Evolutionary conservation across 441 rosid genomes (phyloP).

Genomic region (Pelargonium cotyledonis): DNA sequence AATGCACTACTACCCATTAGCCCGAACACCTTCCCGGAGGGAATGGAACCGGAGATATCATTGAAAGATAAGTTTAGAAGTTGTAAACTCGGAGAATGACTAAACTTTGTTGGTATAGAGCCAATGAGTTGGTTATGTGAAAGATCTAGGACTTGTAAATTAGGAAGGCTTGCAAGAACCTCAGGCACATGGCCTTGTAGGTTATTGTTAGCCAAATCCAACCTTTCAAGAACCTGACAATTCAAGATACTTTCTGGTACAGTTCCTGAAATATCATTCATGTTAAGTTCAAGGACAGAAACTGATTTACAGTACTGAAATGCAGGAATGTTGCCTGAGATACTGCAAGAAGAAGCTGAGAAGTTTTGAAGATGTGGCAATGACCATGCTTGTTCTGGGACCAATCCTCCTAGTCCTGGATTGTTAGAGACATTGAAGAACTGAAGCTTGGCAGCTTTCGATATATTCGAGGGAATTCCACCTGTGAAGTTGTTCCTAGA

Average conservation of each 20-base stretch:
- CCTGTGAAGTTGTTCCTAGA: slow-evolving; percentile 72
- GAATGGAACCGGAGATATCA: slow-evolving; percentile 52
- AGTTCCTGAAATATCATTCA: slow-evolving; percentile 48
- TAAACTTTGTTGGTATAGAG: slow-evolving; percentile 47
- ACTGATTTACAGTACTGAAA: slow-evolving; percentile 52
- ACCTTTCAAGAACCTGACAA: slow-evolving; percentile 45
- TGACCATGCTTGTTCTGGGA: slow-evolving; percentile 61
- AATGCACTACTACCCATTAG: slow-evolving; percentile 62
- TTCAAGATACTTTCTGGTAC: slow-evolving; percentile 46
- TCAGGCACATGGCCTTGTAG: slow-evolving; percentile 54
- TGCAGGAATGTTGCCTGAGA: slow-evolving; percentile 56
- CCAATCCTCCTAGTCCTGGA: slow-evolving; percentile 51
- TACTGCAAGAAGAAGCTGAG: slow-evolving; percentile 61
- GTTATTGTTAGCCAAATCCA: slow-evolving; percentile 49
- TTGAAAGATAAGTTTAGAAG: slow-evolving; percentile 58
- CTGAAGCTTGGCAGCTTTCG: slow-evolving; percentile 50
- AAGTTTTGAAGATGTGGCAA: slow-evolving; percentile 61
- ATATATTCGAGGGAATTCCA: slow-evolving; percentile 59
- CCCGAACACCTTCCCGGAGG: slow-evolving; percentile 40
- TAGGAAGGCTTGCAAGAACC: slow-evolving; percentile 47
- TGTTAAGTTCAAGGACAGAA: slow-evolving; percentile 53
- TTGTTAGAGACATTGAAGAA: slow-evolving; percentile 71
- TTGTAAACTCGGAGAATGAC: slow-evolving; percentile 38
- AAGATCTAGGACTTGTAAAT: slow-evolving; percentile 47
- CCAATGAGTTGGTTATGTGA: slow-evolving; percentile 66